A percentile compares a stretch with the other conserved stretches of the same genome.
phyloP scores from a whole-genome alignment of 2,329 filamentous ascomycete genomes.

The Pestalotiopsis sp. region DNA sequence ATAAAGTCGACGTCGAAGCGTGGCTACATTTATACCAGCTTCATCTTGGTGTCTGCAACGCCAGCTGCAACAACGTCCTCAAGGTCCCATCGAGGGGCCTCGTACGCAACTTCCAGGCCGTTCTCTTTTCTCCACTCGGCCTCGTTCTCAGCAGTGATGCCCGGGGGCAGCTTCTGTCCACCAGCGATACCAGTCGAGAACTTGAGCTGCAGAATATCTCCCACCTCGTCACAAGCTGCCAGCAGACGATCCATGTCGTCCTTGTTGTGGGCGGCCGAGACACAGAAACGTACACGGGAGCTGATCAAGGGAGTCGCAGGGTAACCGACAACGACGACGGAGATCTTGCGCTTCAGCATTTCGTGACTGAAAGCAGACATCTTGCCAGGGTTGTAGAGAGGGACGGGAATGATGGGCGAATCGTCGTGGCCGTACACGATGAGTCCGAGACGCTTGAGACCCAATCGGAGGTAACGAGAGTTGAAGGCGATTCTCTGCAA shows the following conservation, averaged over 20 bases:
- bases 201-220: constrained; percentile 89
- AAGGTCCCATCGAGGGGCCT: constrained; percentile 79
- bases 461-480: constrained; percentile 94
- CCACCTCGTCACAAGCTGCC: constrained; percentile 87
- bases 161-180: constrained; percentile 76
- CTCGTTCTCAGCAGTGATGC: constrained; percentile 71
- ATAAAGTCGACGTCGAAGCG: neutral
- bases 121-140: constrained; percentile 63
- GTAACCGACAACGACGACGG: constrained; percentile 95
- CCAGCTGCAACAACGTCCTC: constrained; percentile 77
- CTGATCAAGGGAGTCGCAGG: constrained; percentile 94
- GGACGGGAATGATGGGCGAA: constrained; percentile 91
- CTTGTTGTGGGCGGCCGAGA: constrained; percentile 96
- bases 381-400: constrained; percentile 98
- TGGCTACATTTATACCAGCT: constrained; percentile 56
- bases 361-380: constrained; percentile 98
- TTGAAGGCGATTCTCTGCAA: constrained; percentile 97
- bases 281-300: constrained; percentile 91
- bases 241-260: constrained; percentile 92
- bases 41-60: constrained; percentile 72
- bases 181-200: constrained; percentile 96
- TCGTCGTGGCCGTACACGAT: constrained; percentile 98
- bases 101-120: constrained; percentile 70
- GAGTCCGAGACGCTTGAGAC: constrained; percentile 92
- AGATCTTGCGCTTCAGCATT: constrained; percentile 97